These are phyloP conservation scores for Plenodomus tracheiphilus DNA, from an alignment of 2,329 filamentous ascomycete species.

Conservation along the genomic window DNA sequence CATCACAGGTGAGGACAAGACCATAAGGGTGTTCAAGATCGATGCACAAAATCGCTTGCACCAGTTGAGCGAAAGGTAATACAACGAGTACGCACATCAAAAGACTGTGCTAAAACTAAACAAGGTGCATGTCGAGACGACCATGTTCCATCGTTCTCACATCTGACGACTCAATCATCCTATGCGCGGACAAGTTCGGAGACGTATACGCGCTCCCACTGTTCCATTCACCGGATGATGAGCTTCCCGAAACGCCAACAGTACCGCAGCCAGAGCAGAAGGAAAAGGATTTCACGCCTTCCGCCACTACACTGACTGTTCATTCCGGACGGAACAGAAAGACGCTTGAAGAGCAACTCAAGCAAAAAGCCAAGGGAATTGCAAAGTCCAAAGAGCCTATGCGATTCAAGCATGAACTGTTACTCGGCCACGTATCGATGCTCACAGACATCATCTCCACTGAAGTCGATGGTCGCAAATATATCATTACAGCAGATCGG, in stretches of 20 bases:
- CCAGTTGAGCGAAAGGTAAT: constrained; percentile 73
- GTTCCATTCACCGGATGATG: constrained; percentile 49
- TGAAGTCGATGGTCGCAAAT: constrained; percentile 56
- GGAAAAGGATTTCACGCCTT: constrained; percentile 51
- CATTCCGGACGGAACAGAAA: constrained; percentile 64
- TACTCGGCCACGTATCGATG: constrained; percentile 94
- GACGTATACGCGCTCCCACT: constrained; percentile 91
- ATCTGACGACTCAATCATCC: constrained; percentile 69
- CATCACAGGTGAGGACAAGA: constrained; percentile 90
- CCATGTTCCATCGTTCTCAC: constrained; percentile 76
- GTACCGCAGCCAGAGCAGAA: constrained; percentile 17
- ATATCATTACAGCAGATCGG: constrained; percentile 69
- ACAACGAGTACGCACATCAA: background rate
- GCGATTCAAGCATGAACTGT: constrained; percentile 72
- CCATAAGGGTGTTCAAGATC: constrained; percentile 78
- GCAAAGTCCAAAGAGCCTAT: constrained; percentile 54
- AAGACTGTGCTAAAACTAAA: constrained; percentile 12
- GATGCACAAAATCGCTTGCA: constrained; percentile 63
- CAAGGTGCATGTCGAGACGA: constrained; percentile 83
- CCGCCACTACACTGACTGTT: constrained; percentile 62
- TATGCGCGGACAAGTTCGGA: constrained; percentile 93
- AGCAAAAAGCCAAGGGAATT: constrained; percentile 46
- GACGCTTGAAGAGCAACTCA: constrained; percentile 61
- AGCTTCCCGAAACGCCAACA: constrained; percentile 22
- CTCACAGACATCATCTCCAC: constrained; percentile 72